Conservation (phyloP, 257 asterid genomes). For the Primulina huaijiensis region DNA sequence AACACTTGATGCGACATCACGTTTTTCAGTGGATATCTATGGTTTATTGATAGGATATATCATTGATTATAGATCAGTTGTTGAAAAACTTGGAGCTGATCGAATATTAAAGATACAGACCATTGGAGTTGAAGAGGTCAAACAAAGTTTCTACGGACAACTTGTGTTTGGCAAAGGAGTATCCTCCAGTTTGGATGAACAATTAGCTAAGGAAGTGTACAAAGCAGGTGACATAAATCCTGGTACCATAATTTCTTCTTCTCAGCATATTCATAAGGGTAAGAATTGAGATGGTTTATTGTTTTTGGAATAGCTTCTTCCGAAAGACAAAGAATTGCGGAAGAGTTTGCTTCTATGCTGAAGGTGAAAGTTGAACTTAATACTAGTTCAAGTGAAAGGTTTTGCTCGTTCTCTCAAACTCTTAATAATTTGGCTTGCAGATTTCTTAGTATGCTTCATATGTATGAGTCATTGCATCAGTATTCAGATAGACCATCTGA, state of each 20-base stretch:
- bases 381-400: slow-evolving; percentile 79
- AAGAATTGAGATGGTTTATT: slow-evolving; percentile 13
- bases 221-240: slow-evolving; percentile 63
- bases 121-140: slow-evolving; percentile 68
- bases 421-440: not conserved
- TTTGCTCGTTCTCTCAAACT: slow-evolving; percentile 9
- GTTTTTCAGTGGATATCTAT: not conserved
- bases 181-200: slow-evolving; percentile 77
- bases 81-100: slow-evolving; percentile 74
- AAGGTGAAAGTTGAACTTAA: slow-evolving; percentile 77
- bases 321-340: slow-evolving; percentile 78
- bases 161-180: slow-evolving; percentile 77
- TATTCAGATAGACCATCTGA: not conserved
- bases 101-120: slow-evolving; percentile 55
- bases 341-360: slow-evolving; percentile 88
- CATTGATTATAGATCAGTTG: slow-evolving; percentile 49
- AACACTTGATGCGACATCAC: slow-evolving; percentile 2
- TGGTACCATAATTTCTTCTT: not conserved
- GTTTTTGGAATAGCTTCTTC: slow-evolving; percentile 57
- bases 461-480: not conserved
- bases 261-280: not conserved
- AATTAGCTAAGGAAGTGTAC: slow-evolving; percentile 71
- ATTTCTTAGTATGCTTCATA: not conserved
- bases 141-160: slow-evolving; percentile 76
- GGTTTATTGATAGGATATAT: slow-evolving; percentile 8